phyloP scores from a whole-genome alignment of 2,329 filamentous ascomycete species.

The Rutstroemia sp. region DNA sequence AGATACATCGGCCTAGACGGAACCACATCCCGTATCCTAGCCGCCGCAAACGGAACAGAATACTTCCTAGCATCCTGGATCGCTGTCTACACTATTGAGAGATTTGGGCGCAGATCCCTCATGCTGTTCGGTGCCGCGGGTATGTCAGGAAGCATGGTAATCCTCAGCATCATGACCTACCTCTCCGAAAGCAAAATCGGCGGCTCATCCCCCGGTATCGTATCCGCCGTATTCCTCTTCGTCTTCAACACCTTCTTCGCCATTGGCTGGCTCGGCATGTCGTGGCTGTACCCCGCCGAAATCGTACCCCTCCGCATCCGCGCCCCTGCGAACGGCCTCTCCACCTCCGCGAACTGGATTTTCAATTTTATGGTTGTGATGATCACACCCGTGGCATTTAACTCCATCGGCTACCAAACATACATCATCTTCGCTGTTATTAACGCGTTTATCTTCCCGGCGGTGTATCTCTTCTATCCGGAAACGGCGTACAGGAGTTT shows the following conservation, averaged over 20 bases:
- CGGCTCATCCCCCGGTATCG: constrained; percentile 8
- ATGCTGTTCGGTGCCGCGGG: constrained; percentile 63
- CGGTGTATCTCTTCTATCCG: constrained; percentile 41
- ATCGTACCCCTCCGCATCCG: constrained; percentile 44
- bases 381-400: constrained; percentile 33
- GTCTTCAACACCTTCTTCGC: constrained; percentile 47
- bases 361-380: constrained; percentile 41
- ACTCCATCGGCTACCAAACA: constrained; percentile 51
- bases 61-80: constrained; percentile 16
- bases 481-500: constrained; percentile 34
- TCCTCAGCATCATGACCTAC: constrained; percentile 38
- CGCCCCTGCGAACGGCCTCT: constrained; percentile 50
- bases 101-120: constrained; percentile 58
- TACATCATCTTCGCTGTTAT: constrained; percentile 52
- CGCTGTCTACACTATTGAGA: constrained; percentile 39
- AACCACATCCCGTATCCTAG: constrained; percentile 45
- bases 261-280: constrained; percentile 38
- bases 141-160: constrained; percentile 52
- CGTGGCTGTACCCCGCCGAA: constrained; percentile 47
- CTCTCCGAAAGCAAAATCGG: constrained; percentile 20
- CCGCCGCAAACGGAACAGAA: constrained; percentile 37
- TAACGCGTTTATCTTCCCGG: constrained; percentile 28
- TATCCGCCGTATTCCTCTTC: constrained; percentile 33
- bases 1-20: constrained; percentile 39
- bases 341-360: constrained; percentile 36